Conservation (phyloP, 176 grass and related monocot species). For the sorghum (Sorghum bicolor) region Sorghum_bicolor_NCBIv3 NC_012875.2:52056001-52056500, state of each 20-base stretch:
- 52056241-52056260: neutral
- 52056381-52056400: neutral
- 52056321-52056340: neutral
- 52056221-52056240: neutral
- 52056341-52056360: neutral
- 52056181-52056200: neutral
- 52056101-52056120: neutral
- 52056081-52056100: neutral
- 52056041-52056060: too few species aligned
- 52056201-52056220: neutral
- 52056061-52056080: too few species aligned
- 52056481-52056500: constrained; percentile 61
- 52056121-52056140: neutral
- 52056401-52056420: neutral
- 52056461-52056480: neutral
- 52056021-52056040: too few species aligned
- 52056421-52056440: neutral
- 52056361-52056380: constrained; percentile 31
- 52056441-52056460: constrained; percentile 12
- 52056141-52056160: neutral
- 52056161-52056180: neutral
- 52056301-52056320: neutral
- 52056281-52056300: neutral
- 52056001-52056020: too few species aligned
- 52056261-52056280: neutral